Percentiles rank a stretch among this genome's conserved stretches.
These are phyloP conservation scores for Dimargaris xerosporica DNA, from an alignment of 192 early-diverging fungal species.

Conservation along the genomic window DNA sequence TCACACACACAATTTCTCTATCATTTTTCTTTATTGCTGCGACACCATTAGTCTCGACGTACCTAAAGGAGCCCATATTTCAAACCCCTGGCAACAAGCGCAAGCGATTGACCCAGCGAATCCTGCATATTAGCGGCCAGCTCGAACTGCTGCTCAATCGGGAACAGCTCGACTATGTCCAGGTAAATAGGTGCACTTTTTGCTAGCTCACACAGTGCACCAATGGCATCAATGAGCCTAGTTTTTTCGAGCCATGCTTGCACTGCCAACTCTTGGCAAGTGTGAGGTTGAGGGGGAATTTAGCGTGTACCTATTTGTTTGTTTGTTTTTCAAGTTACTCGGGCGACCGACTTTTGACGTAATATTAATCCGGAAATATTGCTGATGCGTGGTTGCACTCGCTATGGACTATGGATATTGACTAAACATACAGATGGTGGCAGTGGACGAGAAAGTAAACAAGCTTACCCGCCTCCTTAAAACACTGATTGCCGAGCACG, in stretches of 20 bases:
- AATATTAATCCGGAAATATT: not conserved
- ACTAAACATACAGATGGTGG: not conserved
- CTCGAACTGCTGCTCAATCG: conserved; percentile 10
- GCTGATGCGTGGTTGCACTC: not conserved
- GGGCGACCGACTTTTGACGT: not conserved
- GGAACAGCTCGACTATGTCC: conserved; percentile 9
- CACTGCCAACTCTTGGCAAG: not conserved
- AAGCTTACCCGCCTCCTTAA: conserved; percentile 10
- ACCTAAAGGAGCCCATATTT: conserved; percentile 5
- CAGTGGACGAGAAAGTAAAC: conserved; percentile 9
- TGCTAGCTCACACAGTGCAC: too few species aligned
- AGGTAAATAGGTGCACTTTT: not conserved
- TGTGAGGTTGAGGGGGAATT: not conserved
- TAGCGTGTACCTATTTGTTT: not conserved
- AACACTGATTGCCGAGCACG: conserved; percentile 9
- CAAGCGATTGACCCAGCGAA: conserved; percentile 2
- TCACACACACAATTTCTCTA: not conserved
- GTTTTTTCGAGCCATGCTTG: not conserved
- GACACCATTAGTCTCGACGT: not conserved
- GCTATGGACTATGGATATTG: not conserved
- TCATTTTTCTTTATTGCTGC: not conserved
- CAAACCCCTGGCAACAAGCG: conserved; percentile 11
- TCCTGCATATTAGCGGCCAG: conserved; percentile 5
- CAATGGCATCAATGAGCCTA: too few species aligned
- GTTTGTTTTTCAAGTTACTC: not conserved